Conservation (phyloP, 225 moss, liverwort and hornwort species). For the Antitrichia curtipendula region DNA sequence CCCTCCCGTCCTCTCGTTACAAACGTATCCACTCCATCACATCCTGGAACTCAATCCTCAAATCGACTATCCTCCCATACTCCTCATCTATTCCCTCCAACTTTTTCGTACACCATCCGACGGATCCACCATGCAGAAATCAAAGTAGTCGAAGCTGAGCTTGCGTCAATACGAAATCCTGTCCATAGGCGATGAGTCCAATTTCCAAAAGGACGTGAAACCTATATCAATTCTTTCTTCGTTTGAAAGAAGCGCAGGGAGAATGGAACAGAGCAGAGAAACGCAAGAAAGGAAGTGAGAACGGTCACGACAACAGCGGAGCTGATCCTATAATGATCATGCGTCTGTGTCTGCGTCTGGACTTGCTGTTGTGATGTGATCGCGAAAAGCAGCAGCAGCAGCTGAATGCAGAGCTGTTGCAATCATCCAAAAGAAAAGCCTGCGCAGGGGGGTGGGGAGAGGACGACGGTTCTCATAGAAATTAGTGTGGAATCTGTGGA, state of each 20-base stretch:
- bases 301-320: background rate
- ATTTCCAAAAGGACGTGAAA: background rate
- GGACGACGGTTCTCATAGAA: background rate
- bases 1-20: background rate
- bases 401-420: background rate
- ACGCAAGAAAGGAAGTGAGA: background rate
- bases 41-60: background rate
- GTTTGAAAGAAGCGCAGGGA: background rate
- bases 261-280: background rate
- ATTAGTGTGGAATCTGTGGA: background rate
- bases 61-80: background rate
- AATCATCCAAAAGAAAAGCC: background rate
- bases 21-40: constrained; percentile 4
- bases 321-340: background rate
- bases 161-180: background rate
- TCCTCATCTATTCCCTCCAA: background rate
- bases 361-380: background rate
- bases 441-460: background rate
- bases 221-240: background rate
- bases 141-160: background rate
- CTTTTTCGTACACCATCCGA: background rate
- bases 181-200: background rate
- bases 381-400: background rate
- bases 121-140: background rate
- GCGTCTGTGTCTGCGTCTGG: background rate